Evolutionary conservation across 208 protist genomes (phyloP), one percentile per base, ranked within the genome.

Genomic region (Acanthamoeba triangularis): DNA sequence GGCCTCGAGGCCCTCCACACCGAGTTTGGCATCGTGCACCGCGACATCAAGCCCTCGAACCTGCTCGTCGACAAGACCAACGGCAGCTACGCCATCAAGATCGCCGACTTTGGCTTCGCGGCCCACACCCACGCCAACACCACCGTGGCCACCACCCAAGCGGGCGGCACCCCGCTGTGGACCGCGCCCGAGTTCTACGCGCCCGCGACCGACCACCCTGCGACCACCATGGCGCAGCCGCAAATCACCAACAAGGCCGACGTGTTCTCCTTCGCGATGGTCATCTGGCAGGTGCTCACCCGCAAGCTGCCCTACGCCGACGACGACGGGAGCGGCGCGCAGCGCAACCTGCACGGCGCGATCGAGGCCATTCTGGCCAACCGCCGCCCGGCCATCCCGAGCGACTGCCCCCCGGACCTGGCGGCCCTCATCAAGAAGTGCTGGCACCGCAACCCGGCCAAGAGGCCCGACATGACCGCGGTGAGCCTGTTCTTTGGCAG

Each of bases 31-130:
- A 67, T 90, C 54, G 33, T 90, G 52, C 84, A 90, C 52, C 44
- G 84, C 20, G 84, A 90, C 84, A 90, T 90, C 84, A 90, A 90
- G 84, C 3, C 54, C 8, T 41, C n/a, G 8, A 90, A 90, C 54
- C 25, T 90, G 54, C 84, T 90, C 14, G 10, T 90, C 16, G 84
- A 78, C 13, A 44, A 47, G 33, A 44, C 6, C 37, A 37, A 35
- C 69, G 35, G 30, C 69, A 88, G 35, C 80, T 41, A 47, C 37
- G 74, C 41, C 4, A 3, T 88, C 37, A 88, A 88, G 80, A 41
- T 88, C 47, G 80, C 80, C 35, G 80, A 88, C 80, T 88, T 88
- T 88, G 80, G 80, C 47, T 88, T 88, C 52, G 80, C 80, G 37
- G 59, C 33, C 23, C 20, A 7, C 69, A 35, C 69, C 35, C 78